phyloP scores from a whole-genome alignment of 257 asterid genomes.

The Nicotiana obtusifolia region DNA sequence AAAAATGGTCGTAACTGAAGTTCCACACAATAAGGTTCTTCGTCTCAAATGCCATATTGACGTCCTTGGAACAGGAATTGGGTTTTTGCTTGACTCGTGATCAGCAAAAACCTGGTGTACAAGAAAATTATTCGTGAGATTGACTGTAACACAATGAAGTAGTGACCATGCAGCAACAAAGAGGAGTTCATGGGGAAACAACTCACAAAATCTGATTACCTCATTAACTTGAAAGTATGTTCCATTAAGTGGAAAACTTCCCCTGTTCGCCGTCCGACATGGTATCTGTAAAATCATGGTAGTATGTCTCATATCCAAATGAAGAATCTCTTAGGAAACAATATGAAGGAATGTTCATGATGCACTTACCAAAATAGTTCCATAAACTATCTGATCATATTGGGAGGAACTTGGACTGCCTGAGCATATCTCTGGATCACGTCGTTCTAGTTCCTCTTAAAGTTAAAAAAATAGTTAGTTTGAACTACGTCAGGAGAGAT shows the following conservation, averaged over 20 bases:
- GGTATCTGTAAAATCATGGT: constrained; percentile 41
- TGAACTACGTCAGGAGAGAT: neutral
- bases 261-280: constrained; percentile 50
- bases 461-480: neutral
- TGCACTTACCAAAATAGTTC: constrained; percentile 51
- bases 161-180: neutral
- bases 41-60: constrained; percentile 27
- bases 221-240: constrained; percentile 76
- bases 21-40: constrained; percentile 42
- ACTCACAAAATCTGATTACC: constrained; percentile 29
- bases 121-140: neutral
- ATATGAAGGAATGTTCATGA: neutral
- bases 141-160: neutral
- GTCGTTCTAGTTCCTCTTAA: neutral
- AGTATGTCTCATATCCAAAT: neutral
- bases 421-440: constrained; percentile 9
- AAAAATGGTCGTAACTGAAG: constrained; percentile 33
- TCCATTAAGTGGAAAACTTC: constrained; percentile 68
- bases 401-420: neutral
- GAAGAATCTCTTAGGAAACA: neutral
- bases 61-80: constrained; percentile 35
- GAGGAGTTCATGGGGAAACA: neutral
- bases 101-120: constrained; percentile 60
- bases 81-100: constrained; percentile 38
- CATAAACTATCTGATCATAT: constrained; percentile 17